phyloP scores from a whole-genome alignment of 1,139 yeast species.

The Geotrichum australiense region DNA sequence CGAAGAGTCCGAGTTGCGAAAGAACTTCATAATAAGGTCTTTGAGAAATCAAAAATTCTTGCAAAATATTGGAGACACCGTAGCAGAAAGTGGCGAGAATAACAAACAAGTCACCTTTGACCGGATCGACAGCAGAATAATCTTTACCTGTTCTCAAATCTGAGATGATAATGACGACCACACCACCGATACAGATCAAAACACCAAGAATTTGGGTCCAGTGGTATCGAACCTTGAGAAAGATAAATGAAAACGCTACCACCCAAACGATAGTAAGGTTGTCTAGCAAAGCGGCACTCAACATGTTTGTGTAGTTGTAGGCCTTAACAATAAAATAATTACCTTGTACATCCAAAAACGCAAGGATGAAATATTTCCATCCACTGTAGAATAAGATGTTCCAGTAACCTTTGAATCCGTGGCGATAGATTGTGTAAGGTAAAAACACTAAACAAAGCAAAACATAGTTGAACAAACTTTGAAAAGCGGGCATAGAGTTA shows the following conservation, averaged over 20 bases:
- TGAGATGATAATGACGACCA: slow-evolving; percentile 38
- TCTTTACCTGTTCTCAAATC: slow-evolving; percentile 38
- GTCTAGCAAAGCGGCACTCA: slow-evolving; percentile 40
- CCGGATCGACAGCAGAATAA: slow-evolving; percentile 34
- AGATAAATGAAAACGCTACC: slow-evolving; percentile 36
- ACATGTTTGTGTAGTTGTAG: slow-evolving; percentile 39
- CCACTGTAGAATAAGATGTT: slow-evolving; percentile 31
- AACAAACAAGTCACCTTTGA: slow-evolving; percentile 41
- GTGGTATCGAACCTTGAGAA: slow-evolving; percentile 40
- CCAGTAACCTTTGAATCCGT: slow-evolving; percentile 35
- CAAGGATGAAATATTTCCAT: slow-evolving; percentile 39
- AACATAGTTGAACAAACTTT: slow-evolving; percentile 38
- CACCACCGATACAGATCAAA: slow-evolving; percentile 38
- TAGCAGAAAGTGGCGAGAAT: slow-evolving; percentile 40
- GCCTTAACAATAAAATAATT: slow-evolving; percentile 42
- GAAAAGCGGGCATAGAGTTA: slow-evolving; percentile 40
- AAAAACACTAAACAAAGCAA: slow-evolving; percentile 35
- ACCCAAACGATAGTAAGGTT: slow-evolving; percentile 42
- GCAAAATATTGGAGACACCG: slow-evolving; percentile 40
- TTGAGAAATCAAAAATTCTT: slow-evolving; percentile 41
- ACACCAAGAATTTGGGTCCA: slow-evolving; percentile 41
- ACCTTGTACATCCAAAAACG: slow-evolving; percentile 42
- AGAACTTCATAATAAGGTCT: slow-evolving; percentile 41
- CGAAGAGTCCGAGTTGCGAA: slow-evolving; percentile 40
- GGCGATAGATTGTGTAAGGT: slow-evolving; percentile 36